Conservation (phyloP, 306 rosid genomes). For the Fragaria nilgerrensis region DNA sequence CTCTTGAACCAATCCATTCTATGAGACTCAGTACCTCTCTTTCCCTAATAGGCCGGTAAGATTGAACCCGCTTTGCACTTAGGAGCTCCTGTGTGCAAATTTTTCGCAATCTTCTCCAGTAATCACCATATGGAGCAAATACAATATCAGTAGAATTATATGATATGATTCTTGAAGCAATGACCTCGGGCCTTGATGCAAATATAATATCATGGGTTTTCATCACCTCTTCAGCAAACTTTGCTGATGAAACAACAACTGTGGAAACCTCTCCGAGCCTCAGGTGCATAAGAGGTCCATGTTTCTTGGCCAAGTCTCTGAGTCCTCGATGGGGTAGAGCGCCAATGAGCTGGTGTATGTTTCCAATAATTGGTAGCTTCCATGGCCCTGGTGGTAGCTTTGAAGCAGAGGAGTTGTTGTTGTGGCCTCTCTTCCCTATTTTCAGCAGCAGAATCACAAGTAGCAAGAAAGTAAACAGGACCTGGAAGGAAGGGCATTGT, state of each 20-base stretch:
- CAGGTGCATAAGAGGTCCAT: constrained; percentile 44
- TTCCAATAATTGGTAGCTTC: constrained; percentile 39
- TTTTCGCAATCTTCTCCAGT: constrained; percentile 21
- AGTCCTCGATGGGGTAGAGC: constrained; percentile 25
- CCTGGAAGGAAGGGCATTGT: constrained; percentile 6
- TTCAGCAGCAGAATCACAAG: background rate
- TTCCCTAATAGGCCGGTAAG: constrained; percentile 36
- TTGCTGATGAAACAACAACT: constrained; percentile 38
- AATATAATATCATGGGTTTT: constrained; percentile 35
- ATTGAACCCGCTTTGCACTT: constrained; percentile 42
- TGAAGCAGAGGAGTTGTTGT: background rate
- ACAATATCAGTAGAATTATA: background rate
- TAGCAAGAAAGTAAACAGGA: background rate
- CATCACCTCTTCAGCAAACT: constrained; percentile 36
- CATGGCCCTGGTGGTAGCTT: constrained; percentile 36
- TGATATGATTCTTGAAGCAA: constrained; percentile 9
- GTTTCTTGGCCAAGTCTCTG: constrained; percentile 28
- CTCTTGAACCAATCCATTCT: constrained; percentile 18
- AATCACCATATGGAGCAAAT: constrained; percentile 9
- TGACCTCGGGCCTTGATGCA: constrained; percentile 28
- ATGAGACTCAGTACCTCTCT: constrained; percentile 35
- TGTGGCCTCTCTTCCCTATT: background rate
- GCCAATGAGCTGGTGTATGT: constrained; percentile 22
- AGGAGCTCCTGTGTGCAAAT: constrained; percentile 32
- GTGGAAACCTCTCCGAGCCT: constrained; percentile 39